phyloP scores from a whole-genome alignment of 768 basidiomycete species.

The Hericium rajendrae region DNA sequence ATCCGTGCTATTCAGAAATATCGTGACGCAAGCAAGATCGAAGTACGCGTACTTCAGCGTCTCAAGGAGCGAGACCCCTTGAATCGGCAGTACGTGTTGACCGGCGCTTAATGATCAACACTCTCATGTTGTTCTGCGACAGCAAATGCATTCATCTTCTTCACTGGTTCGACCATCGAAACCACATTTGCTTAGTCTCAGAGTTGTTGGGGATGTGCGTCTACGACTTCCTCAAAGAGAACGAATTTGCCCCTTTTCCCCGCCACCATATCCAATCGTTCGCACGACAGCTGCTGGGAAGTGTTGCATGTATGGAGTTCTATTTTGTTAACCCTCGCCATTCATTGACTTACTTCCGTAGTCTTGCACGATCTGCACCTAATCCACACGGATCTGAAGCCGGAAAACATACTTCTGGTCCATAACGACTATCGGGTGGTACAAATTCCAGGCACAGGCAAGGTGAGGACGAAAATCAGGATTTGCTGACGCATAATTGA shows the following conservation, averaged over 20 bases:
- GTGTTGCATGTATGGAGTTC: slow-evolving; percentile 77
- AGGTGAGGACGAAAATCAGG: slow-evolving; percentile 32
- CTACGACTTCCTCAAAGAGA: slow-evolving; percentile 98
- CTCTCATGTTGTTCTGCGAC: slow-evolving; percentile 4
- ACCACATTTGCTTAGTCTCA: slow-evolving; percentile 96
- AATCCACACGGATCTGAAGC: slow-evolving; percentile 97
- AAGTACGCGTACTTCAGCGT: slow-evolving; percentile 88
- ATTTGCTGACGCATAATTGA: slow-evolving; percentile 8
- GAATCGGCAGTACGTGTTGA: slow-evolving; percentile 70
- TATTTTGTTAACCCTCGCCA: slow-evolving; percentile 1
- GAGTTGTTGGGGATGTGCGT: slow-evolving; percentile 95
- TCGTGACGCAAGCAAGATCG: slow-evolving; percentile 96
- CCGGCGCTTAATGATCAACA: slow-evolving; percentile 5
- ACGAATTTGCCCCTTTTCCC: slow-evolving; percentile 93
- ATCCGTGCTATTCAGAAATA: slow-evolving; percentile 98
- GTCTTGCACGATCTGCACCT: slow-evolving; percentile 87
- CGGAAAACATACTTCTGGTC: slow-evolving; percentile 95
- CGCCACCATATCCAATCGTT: slow-evolving; percentile 95
- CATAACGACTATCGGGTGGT: slow-evolving; percentile 65
- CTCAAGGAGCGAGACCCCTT: slow-evolving; percentile 82
- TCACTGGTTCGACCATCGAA: slow-evolving; percentile 92
- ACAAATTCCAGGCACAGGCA: slow-evolving; percentile 52
- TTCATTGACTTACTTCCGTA: slow-evolving; percentile 22
- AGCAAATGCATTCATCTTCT: slow-evolving; percentile 98
- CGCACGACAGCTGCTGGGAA: slow-evolving; percentile 82